Evolutionary conservation across 306 rosid species (phyloP).

Genomic region (Inga laurina): DNA sequence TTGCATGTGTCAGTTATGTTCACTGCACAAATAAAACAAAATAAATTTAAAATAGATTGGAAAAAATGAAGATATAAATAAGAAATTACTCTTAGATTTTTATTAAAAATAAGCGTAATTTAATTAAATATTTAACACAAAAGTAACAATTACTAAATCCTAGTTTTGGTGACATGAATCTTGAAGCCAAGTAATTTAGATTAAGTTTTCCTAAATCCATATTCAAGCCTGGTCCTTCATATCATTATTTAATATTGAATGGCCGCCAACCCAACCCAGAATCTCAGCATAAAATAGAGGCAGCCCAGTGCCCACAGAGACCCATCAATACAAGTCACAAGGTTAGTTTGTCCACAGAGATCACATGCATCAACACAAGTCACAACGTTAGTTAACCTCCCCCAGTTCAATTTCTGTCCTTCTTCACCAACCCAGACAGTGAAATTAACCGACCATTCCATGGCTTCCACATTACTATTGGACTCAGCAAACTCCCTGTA

Average conservation of each 20-base stretch:
- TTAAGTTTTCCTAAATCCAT: not conserved
- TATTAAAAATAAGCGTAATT: too few relatives aligned
- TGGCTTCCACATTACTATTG: not conserved
- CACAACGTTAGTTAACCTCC: not conserved
- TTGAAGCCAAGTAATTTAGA: too few relatives aligned
- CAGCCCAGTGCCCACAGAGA: too few relatives aligned
- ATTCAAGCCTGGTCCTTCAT: not conserved
- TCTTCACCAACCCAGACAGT: not conserved
- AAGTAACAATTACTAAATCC: too few relatives aligned
- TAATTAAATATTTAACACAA: too few relatives aligned
- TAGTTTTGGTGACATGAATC: not conserved
- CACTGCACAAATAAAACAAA: too few relatives aligned
- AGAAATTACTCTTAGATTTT: too few relatives aligned
- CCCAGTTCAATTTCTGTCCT: not conserved
- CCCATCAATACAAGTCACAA: not conserved
- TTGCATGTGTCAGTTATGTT: too few relatives aligned
- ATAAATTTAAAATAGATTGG: too few relatives aligned
- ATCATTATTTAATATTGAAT: not conserved
- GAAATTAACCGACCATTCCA: not conserved
- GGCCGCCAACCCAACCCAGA: not conserved
- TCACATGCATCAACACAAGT: not conserved
- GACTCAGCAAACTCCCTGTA: conserved; percentile 41
- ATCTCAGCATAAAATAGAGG: not conserved
- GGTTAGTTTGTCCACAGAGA: not conserved
- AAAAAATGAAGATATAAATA: too few relatives aligned